Conservation (phyloP, 2,329 filamentous ascomycete species). For the Trichophaea hybrida region DNA sequence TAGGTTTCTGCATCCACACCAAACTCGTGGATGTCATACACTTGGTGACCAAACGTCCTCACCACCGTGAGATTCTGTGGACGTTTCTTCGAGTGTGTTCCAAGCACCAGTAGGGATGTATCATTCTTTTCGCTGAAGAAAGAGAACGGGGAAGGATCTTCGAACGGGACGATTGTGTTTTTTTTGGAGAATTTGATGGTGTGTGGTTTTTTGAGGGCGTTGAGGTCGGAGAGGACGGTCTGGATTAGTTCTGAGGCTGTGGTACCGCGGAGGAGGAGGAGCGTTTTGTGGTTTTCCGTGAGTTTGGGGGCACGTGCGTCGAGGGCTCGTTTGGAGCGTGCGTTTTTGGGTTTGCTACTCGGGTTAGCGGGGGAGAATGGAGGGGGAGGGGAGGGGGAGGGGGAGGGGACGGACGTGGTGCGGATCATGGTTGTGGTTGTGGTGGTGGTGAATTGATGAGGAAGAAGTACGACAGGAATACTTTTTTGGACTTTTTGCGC, state of each 20-base stretch:
- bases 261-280: slow-evolving; percentile 77
- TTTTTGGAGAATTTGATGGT: slow-evolving; percentile 93
- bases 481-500: neutral
- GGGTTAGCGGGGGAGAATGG: neutral
- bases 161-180: slow-evolving; percentile 88
- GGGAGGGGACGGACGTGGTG: slow-evolving; percentile 12
- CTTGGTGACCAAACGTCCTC: slow-evolving; percentile 70
- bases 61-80: slow-evolving; percentile 75
- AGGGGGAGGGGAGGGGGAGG: neutral
- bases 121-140: slow-evolving; percentile 98
- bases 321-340: slow-evolving; percentile 85
- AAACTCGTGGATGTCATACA: slow-evolving; percentile 90
- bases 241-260: slow-evolving; percentile 70
- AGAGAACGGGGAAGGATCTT: slow-evolving; percentile 72
- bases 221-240: slow-evolving; percentile 70
- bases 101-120: slow-evolving; percentile 70
- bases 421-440: slow-evolving; percentile 14
- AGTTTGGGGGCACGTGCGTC: slow-evolving; percentile 84
- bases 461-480: neutral
- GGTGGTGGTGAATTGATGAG: neutral
- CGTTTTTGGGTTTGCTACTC: slow-evolving; percentile 54
- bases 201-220: slow-evolving; percentile 69
- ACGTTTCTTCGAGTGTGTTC: slow-evolving; percentile 82
- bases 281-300: slow-evolving; percentile 77
- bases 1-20: slow-evolving; percentile 62